Evolutionary conservation across 164 flowering plant genomes (phyloP).

Genomic region (Akebia trifoliata): DNA sequence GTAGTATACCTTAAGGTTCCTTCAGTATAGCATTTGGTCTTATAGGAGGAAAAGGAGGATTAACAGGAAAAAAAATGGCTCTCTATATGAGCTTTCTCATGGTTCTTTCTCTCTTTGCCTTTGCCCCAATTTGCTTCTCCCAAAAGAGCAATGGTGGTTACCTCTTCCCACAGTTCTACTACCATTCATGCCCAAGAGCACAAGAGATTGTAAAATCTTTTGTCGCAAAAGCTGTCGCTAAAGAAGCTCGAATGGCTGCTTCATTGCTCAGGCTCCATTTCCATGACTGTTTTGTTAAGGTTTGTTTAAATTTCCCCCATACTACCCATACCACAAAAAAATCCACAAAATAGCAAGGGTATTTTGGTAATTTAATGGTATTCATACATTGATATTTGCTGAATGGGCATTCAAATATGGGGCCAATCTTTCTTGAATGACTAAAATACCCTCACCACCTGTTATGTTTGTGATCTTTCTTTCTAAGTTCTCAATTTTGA

Average conservation of each 20-base stretch:
- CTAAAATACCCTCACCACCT: neutral
- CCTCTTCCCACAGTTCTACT: constrained; percentile 81
- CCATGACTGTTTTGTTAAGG: constrained; percentile 97
- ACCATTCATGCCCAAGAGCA: constrained; percentile 72
- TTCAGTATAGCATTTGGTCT: neutral
- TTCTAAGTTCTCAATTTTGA: neutral
- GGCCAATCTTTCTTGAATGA: neutral
- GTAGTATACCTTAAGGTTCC: neutral
- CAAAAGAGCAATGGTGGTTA: constrained; percentile 28
- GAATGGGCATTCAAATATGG: no score
- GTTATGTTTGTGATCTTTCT: no score
- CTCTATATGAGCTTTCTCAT: constrained; percentile 25
- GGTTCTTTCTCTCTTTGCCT: constrained; percentile 32
- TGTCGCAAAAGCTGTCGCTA: constrained; percentile 67
- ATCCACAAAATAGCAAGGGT: neutral
- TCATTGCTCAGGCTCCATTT: constrained; percentile 88
- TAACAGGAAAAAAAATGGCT: constrained; percentile 33
- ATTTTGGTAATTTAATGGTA: neutral
- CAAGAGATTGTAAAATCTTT: constrained; percentile 64
- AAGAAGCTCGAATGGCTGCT: constrained; percentile 86
- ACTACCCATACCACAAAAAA: neutral
- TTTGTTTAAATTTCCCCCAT: constrained; percentile 5
- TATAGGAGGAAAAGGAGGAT: neutral
- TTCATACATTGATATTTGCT: no score
- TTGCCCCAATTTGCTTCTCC: constrained; percentile 48